Evolutionary conservation across 2,329 filamentous ascomycete species (phyloP).

Genomic region (Metarhizium rileyi): DNA sequence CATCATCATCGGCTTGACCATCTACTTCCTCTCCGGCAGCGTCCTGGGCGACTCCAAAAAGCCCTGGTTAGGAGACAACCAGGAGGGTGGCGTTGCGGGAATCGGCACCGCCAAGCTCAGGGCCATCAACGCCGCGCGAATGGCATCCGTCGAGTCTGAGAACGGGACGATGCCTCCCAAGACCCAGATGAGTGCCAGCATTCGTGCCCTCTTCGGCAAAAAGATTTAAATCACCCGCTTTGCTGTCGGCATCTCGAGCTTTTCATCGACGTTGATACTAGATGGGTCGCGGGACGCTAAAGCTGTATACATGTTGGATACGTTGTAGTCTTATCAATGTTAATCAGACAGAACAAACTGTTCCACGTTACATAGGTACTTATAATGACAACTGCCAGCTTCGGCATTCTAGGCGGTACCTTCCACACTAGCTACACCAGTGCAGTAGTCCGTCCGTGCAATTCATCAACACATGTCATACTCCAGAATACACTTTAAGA

Average conservation of each 20-base stretch:
- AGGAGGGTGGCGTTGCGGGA: conserved; percentile 71
- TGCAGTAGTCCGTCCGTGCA: too few species aligned
- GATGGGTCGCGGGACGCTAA: neutral
- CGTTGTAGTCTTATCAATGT: neutral
- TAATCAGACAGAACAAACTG: neutral
- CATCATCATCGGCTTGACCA: conserved; percentile 75
- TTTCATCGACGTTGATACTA: neutral
- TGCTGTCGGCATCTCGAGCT: neutral
- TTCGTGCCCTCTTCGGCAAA: conserved; percentile 1
- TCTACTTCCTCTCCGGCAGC: conserved; percentile 80
- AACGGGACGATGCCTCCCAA: conserved; percentile 6
- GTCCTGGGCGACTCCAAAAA: conserved; percentile 82
- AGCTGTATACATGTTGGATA: neutral
- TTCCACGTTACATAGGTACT: neutral
- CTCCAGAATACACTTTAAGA: too few species aligned
- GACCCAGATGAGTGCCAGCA: neutral
- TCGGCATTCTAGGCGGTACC: too few species aligned
- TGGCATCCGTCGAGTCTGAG: conserved; percentile 24
- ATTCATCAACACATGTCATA: too few species aligned
- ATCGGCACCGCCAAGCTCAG: conserved; percentile 77
- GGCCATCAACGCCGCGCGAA: conserved; percentile 50
- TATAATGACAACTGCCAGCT: too few species aligned
- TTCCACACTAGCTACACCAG: too few species aligned
- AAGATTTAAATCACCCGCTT: neutral
- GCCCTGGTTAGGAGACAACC: conserved; percentile 85